phyloP scores from a whole-genome alignment of 331 rosid genomes.

The Ulmus americana region DNA sequence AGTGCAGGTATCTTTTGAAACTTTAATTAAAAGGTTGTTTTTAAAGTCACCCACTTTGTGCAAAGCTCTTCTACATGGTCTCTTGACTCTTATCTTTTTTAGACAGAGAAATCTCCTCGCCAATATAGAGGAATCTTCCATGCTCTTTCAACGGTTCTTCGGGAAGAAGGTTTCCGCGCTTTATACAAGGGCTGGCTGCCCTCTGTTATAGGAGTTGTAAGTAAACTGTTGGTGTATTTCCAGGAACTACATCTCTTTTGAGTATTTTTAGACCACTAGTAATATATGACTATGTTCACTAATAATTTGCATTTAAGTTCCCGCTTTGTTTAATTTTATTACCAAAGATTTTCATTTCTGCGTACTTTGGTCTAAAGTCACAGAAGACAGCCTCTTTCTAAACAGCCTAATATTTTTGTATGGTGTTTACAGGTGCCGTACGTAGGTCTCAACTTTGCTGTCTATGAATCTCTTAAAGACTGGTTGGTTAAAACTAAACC shows the following conservation, averaged over 20 bases:
- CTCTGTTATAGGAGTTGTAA: constrained; percentile 74
- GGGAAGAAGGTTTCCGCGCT: constrained; percentile 66
- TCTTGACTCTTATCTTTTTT: constrained; percentile 12
- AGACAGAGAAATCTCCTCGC: constrained; percentile 51
- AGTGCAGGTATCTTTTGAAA: constrained; percentile 35
- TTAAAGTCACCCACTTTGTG: neutral
- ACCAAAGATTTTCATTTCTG: neutral
- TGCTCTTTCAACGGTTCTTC: constrained; percentile 58
- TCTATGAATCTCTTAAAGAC: constrained; percentile 63
- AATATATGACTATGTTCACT: neutral
- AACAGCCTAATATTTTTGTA: neutral
- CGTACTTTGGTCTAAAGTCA: neutral
- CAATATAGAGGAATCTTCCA: constrained; percentile 64
- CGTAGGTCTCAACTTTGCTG: constrained; percentile 66
- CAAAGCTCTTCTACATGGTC: neutral
- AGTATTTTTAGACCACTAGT: neutral
- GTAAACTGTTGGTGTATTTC: constrained; percentile 19
- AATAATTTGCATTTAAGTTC: neutral
- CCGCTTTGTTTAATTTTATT: neutral
- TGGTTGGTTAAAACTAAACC: constrained; percentile 50
- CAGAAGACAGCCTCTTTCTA: neutral
- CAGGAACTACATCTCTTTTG: neutral
- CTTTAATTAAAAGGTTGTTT: neutral
- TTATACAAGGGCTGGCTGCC: constrained; percentile 69
- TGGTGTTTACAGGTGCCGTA: constrained; percentile 49